phyloP scores from a whole-genome alignment of 768 basidiomycete species.

The Mycena vitilis region DNA sequence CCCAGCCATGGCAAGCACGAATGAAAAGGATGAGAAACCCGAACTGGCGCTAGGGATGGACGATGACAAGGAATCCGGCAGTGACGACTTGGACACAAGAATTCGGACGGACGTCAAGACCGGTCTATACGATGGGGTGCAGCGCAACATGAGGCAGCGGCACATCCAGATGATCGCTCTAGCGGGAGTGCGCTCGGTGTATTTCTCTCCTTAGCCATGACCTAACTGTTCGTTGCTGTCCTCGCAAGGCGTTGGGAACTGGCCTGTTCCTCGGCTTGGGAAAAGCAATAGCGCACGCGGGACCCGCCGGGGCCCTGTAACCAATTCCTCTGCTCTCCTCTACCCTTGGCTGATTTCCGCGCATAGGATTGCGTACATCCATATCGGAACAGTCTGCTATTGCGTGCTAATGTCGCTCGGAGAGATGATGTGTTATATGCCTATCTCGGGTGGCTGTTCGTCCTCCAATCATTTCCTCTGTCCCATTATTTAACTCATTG shows the following conservation, averaged over 20 bases:
- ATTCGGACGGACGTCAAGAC: conserved; percentile 27
- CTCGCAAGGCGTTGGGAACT: conserved; percentile 57
- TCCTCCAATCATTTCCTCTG: neutral
- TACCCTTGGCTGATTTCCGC: neutral
- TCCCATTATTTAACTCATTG: conserved; percentile 35
- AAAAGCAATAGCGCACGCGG: conserved; percentile 58
- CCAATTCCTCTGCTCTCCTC: neutral
- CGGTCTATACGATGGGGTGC: conserved; percentile 26
- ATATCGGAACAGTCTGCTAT: conserved; percentile 53
- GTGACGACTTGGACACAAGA: neutral
- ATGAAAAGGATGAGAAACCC: neutral
- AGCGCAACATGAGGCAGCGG: conserved; percentile 32
- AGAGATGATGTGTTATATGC: conserved; percentile 46
- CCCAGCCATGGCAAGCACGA: neutral
- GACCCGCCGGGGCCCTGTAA: conserved; percentile 61
- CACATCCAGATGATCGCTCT: conserved; percentile 34
- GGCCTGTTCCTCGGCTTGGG: conserved; percentile 70
- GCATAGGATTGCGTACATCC: conserved; percentile 53
- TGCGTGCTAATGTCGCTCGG: conserved; percentile 50
- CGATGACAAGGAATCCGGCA: neutral
- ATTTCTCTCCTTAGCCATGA: neutral
- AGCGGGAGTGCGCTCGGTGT: conserved; percentile 16
- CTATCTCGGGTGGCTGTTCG: conserved; percentile 36
- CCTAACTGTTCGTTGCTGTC: conserved; percentile 37
- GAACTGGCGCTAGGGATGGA: neutral